Base-by-base conservation (phyloP, 768 basidiomycete genomes). In the Tephrocybe sp. region DNA sequence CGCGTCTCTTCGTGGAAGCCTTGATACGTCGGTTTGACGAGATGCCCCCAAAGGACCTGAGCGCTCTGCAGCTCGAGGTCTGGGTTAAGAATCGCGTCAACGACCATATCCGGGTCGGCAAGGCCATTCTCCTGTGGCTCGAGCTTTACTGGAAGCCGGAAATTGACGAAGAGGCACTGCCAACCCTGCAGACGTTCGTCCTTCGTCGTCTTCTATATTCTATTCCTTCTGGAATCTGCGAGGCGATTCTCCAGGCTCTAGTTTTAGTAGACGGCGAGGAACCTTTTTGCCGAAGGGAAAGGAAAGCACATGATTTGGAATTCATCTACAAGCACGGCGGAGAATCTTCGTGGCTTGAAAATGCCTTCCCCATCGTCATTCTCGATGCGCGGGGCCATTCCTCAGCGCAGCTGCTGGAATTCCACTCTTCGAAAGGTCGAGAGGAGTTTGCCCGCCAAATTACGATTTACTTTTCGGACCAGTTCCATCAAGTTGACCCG, bases 61-160 rank as follows among this genome's bases (percentile, higher is more conserved):
- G 45, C 13, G 59, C 55, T 47, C 44, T 61, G 63, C 47, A 78
- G 64, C 70, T 60, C 51, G 59, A 68, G 55, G 58, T 69, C 21
- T 69, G 68, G 65, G 42, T 73, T 37, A 57, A 64, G 11, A 75
- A 80, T 50, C 70, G 75, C 5, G 65, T 72, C 24, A 75, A 76
- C 12, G 69, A 83, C 28, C 82, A 80, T 44, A 66, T 82, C 44
- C 73, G 82, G n/a, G 73, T 89, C 15, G 79, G 76, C 38, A 81
- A 80, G 58, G 57, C 84, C 19, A 58, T 90, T 48, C 75, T 80
- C 56, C 69, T 75, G n/a, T 92, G 89, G 89, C 71, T 89, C n/a
- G 77, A 84, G 49, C 66, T 72, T 30, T 78, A 87, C 59, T 92
- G 88, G 87, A 70, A 74, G 28, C 66, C 70, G n/a, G 73, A 73